These are phyloP conservation scores for Termitomyces sp. DNA, from an alignment of 768 basidiomycete species.

Conservation along the genomic window DNA sequence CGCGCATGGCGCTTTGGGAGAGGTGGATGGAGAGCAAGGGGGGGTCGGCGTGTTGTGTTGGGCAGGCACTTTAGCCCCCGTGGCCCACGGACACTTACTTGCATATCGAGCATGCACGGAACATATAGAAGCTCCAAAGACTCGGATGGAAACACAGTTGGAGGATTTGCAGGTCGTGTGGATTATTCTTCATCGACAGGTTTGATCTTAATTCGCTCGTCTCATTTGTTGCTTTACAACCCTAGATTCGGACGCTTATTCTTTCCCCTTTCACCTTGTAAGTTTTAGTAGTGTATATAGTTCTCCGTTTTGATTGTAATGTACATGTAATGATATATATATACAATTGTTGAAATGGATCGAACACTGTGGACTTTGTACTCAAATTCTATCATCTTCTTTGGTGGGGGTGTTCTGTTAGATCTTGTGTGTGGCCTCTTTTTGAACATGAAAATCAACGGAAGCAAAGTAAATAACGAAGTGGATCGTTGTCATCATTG, in stretches of 20 bases:
- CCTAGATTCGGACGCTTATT: not conserved
- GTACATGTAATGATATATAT: constrained; percentile 8
- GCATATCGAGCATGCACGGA: not conserved
- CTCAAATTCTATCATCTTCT: no score
- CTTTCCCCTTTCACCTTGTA: not conserved
- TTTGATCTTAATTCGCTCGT: not conserved
- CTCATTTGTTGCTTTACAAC: not conserved
- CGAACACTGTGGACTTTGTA: not conserved
- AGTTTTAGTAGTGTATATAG: constrained; percentile 6
- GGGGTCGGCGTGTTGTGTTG: constrained; percentile 1
- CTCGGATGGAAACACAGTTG: not conserved
- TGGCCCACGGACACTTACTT: not conserved
- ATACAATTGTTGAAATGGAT: not conserved
- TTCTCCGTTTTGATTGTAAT: constrained; percentile 14
- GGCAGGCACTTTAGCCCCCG: constrained; percentile 16
- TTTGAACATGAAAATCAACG: not conserved
- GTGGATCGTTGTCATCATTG: not conserved
- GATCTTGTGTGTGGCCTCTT: not conserved
- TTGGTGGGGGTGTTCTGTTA: no score
- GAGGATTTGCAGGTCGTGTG: not conserved
- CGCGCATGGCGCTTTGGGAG: constrained; percentile 35
- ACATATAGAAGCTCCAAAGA: not conserved
- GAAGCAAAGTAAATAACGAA: not conserved
- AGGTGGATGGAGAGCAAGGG: constrained; percentile 23
- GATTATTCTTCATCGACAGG: not conserved